Percentiles rank a stretch among this genome's conserved stretches.
These are phyloP conservation scores for Megacollybia marginata DNA, from an alignment of 768 basidiomycete species.

Conservation along the genomic window DNA sequence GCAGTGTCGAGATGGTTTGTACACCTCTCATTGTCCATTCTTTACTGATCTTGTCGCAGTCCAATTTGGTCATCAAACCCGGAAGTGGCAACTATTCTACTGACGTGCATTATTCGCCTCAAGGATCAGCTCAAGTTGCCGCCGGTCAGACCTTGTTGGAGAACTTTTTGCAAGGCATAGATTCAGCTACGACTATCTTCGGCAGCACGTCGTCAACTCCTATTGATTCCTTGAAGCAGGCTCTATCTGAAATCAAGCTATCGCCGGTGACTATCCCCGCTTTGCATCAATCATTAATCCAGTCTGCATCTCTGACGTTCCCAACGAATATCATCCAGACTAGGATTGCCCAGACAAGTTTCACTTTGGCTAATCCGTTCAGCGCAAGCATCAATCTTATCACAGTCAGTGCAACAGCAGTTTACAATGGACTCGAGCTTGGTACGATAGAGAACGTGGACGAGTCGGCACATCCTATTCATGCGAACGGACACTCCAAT, in stretches of 20 bases:
- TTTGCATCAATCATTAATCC: slow-evolving; percentile 54
- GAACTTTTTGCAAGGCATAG: slow-evolving; percentile 61
- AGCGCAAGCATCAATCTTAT: slow-evolving; percentile 64
- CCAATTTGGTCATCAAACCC: slow-evolving; percentile 49
- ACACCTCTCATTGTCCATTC: slow-evolving; percentile 44
- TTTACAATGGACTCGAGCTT: slow-evolving; percentile 46
- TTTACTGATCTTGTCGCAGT: slow-evolving; percentile 22
- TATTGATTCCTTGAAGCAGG: slow-evolving; percentile 52
- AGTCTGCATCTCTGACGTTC: slow-evolving; percentile 47
- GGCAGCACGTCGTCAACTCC: slow-evolving; percentile 50
- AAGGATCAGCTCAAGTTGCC: slow-evolving; percentile 36
- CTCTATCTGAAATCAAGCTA: slow-evolving; percentile 52
- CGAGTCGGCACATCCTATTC: slow-evolving; percentile 48
- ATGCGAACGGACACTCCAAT: slow-evolving; percentile 48
- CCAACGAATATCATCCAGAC: slow-evolving; percentile 55
- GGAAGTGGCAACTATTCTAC: slow-evolving; percentile 52
- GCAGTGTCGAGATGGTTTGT: slow-evolving; percentile 47
- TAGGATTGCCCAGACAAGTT: slow-evolving; percentile 49
- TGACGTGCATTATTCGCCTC: slow-evolving; percentile 56
- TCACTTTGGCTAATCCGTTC: slow-evolving; percentile 61
- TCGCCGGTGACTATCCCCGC: slow-evolving; percentile 60
- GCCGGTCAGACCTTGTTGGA: slow-evolving; percentile 53
- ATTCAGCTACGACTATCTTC: slow-evolving; percentile 45
- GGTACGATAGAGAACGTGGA: slow-evolving; percentile 54
- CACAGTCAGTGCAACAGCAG: slow-evolving; percentile 44